Conservation (phyloP, 2,329 filamentous ascomycete species). For the Pseudofabraea citricarpa region DNA sequence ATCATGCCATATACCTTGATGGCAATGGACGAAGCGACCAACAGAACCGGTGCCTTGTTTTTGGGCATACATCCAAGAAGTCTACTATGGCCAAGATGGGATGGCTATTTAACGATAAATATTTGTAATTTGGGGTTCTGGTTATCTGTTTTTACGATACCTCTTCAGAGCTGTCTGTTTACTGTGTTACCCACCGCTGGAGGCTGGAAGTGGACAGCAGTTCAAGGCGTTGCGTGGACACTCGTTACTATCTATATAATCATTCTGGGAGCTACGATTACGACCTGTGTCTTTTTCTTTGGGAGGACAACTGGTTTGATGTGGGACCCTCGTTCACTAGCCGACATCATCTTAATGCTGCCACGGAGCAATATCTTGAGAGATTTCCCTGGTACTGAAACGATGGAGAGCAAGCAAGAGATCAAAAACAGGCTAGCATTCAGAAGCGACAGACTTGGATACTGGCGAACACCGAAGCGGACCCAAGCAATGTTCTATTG, state of each 20-base stretch:
- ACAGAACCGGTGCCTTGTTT: constrained; percentile 62
- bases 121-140: constrained; percentile 66
- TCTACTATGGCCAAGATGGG: constrained; percentile 63
- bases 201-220: constrained; percentile 74
- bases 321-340: constrained; percentile 81
- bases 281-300: constrained; percentile 61
- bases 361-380: constrained; percentile 73
- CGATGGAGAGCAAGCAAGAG: constrained; percentile 44
- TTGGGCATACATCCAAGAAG: constrained; percentile 54
- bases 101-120: constrained; percentile 64
- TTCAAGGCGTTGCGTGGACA: constrained; percentile 74
- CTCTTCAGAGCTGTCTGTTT: constrained; percentile 75
- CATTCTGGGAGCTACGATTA: constrained; percentile 51
- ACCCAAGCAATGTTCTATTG: constrained; percentile 68
- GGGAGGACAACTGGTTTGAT: constrained; percentile 66
- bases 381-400: constrained; percentile 68
- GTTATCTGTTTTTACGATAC: constrained; percentile 75
- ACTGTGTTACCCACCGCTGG: constrained; percentile 53
- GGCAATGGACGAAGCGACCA: constrained; percentile 55
- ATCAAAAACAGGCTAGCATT: constrained; percentile 49
- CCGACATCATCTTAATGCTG: constrained; percentile 73
- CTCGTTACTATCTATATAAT: constrained; percentile 70
- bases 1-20: constrained; percentile 76
- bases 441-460: constrained; percentile 72
- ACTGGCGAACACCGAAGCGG: constrained; percentile 72